Evolutionary conservation across 1,284 basidiomycete species (phyloP).

Genomic region (Leccinum subrobustum): DNA sequence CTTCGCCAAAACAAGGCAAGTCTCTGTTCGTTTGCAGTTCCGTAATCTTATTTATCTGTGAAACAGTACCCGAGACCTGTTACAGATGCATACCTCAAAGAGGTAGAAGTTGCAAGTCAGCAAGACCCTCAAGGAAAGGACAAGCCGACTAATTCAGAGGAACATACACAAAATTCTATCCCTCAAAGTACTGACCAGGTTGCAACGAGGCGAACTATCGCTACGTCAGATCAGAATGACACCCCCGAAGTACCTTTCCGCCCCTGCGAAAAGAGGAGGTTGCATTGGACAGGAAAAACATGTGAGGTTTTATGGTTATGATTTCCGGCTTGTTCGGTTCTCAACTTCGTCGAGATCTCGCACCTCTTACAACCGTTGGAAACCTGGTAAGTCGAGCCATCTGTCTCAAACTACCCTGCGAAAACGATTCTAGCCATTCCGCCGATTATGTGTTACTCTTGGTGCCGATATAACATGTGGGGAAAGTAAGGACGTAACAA

Average conservation of each 20-base stretch:
- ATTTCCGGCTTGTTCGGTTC: background rate
- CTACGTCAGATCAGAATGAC: slow-evolving; percentile 41
- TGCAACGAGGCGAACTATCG: slow-evolving; percentile 31
- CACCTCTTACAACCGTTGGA: slow-evolving; percentile 94
- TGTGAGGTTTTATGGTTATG: slow-evolving; percentile 48
- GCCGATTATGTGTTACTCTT: slow-evolving; percentile 81
- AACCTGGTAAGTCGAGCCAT: slow-evolving; percentile 65
- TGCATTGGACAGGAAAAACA: slow-evolving; percentile 86
- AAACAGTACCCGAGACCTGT: slow-evolving; percentile 66
- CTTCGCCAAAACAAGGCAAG: slow-evolving; percentile 68
- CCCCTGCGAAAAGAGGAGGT: slow-evolving; percentile 81
- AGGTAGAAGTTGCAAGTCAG: slow-evolving; percentile 47
- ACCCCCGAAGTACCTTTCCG: slow-evolving; percentile 68
- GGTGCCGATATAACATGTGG: slow-evolving; percentile 96
- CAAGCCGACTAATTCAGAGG: slow-evolving; percentile 20
- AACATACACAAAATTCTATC: slow-evolving; percentile 21
- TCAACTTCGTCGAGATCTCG: slow-evolving; percentile 61
- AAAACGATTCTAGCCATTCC: slow-evolving; percentile 71
- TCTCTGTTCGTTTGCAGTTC: background rate
- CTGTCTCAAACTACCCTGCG: background rate
- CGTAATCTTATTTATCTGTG: slow-evolving; percentile 4
- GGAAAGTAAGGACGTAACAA: slow-evolving; percentile 61
- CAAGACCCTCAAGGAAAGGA: slow-evolving; percentile 35
- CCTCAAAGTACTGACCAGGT: slow-evolving; percentile 32
- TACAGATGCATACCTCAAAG: slow-evolving; percentile 65